These are phyloP conservation scores for Mortierella sp. DNA, from an alignment of 371 early-diverging fungal genomes.

Conservation along the genomic window DNA sequence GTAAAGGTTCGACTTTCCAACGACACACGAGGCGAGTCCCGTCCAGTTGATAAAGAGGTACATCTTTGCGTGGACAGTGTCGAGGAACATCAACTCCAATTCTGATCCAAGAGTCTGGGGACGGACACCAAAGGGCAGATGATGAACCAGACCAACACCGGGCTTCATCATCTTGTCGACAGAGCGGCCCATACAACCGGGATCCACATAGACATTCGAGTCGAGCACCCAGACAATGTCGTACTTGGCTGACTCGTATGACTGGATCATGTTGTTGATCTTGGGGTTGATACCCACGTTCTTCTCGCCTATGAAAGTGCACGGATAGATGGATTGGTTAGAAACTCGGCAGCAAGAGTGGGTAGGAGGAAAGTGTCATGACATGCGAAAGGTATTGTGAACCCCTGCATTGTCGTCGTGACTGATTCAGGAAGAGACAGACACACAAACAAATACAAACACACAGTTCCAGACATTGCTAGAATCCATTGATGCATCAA, in stretches of 20 bases:
- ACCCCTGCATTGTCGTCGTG: background rate
- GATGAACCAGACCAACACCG: slow-evolving; percentile 95
- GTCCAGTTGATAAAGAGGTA: slow-evolving; percentile 92
- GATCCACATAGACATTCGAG: slow-evolving; percentile 87
- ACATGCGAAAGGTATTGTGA: background rate
- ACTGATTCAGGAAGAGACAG: background rate
- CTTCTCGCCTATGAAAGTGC: slow-evolving; percentile 69
- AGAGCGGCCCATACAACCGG: slow-evolving; percentile 83
- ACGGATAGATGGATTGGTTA: background rate
- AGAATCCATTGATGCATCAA: too few relatives aligned
- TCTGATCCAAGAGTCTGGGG: slow-evolving; percentile 84
- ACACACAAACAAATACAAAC: background rate
- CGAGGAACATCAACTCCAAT: slow-evolving; percentile 89
- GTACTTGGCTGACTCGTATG: slow-evolving; percentile 84
- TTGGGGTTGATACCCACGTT: slow-evolving; percentile 93
- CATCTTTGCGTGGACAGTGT: slow-evolving; percentile 95
- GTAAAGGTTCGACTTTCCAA: slow-evolving; percentile 96
- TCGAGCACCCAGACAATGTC: slow-evolving; percentile 97
- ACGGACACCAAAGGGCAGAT: slow-evolving; percentile 85
- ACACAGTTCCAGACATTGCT: background rate
- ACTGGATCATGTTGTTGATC: slow-evolving; percentile 92
- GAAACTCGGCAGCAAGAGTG: background rate
- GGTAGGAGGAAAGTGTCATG: slow-evolving; percentile 18
- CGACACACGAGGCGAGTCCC: slow-evolving; percentile 88
- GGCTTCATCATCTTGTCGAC: slow-evolving; percentile 79